Base-by-base conservation (phyloP, 495 filamentous ascomycete genomes). In the Polyplosphaeria fusca region DNA sequence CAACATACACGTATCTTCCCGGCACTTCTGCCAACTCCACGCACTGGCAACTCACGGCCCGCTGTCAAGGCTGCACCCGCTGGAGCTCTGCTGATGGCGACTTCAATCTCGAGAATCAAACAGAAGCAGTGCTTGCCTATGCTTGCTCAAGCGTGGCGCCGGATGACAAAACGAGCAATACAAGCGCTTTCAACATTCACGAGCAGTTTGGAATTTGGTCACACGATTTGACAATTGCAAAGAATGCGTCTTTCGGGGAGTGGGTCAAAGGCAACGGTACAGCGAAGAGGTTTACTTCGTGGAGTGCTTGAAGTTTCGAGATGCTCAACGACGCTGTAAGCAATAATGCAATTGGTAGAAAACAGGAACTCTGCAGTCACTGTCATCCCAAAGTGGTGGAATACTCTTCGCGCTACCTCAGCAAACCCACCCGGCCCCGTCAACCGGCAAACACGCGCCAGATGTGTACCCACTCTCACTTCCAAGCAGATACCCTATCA, bases 21-120 rank as follows among this genome's bases (percentile, higher is more conserved):
- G 66, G 74, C 18, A 72, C 76, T 12, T 59, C 61, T 3, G 57
- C 61, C 45, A 79, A 79, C 52, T 61, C 55, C 14, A 78, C 77
- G 3, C 75, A 78, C 57, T 79, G 77, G 77, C 72, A 75, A 28
- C 66, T 78, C 14, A 72, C 74, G 14, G 70, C 73, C 0, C 70
- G 73, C 3, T 78, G 75, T 61, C 64, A 64, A 38, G 72, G 73
- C 0, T 78, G 74, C 54, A 76, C 58, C 40, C 14, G 56, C 3
- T 61, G 51, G 50, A 55, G 28, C 40, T 47, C 14, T 14, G 13
- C 41, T 4, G 57, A 55, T 18, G 44, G 45, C 1, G 44, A 61
- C 41, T 19, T 44, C 23, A 35, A 55, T 32, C 20, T 61, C 7
- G 16, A 26, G 1, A 27, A 11, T 3, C 16, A 22, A 7, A 41